phyloP scores from a whole-genome alignment of 1,284 basidiomycete genomes.

The Moesziomyces parantarcticus region DNA sequence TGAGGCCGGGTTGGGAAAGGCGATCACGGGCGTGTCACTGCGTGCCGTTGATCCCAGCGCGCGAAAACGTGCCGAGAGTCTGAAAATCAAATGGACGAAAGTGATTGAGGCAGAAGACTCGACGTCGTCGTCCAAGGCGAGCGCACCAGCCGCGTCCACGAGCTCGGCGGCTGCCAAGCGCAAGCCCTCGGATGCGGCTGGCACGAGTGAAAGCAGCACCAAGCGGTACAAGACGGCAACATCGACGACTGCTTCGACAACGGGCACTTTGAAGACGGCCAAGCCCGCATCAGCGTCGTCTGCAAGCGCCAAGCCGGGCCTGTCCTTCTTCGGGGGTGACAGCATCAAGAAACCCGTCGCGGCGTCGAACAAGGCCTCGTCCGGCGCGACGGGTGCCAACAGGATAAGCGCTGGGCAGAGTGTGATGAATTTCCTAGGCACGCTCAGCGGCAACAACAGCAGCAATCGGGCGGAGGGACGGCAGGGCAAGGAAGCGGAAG shows the following conservation, averaged over 20 bases:
- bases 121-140: not conserved
- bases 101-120: constrained; percentile 29
- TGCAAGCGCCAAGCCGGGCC: constrained; percentile 18
- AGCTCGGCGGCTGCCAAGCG: constrained; percentile 15
- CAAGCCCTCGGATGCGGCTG: constrained; percentile 18
- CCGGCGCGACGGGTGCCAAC: not conserved
- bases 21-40: constrained; percentile 44
- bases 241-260: constrained; percentile 1
- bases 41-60: constrained; percentile 37
- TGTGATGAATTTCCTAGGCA: constrained; percentile 46
- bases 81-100: constrained; percentile 52
- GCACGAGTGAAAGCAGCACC: constrained; percentile 7
- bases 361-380: not conserved
- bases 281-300: constrained; percentile 6
- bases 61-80: constrained; percentile 23
- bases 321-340: constrained; percentile 20
- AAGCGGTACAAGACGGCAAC: constrained; percentile 36
- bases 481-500: not conserved
- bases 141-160: constrained; percentile 4
- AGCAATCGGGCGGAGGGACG: constrained; percentile 16
- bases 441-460: constrained; percentile 16
- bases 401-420: constrained; percentile 12
- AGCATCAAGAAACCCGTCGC: constrained; percentile 7
- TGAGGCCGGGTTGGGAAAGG: constrained; percentile 50
- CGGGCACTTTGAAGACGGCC: not conserved